These are phyloP conservation scores for Fusarium sp. DNA, from an alignment of 2,329 filamentous ascomycete genomes.

Conservation along the genomic window DNA sequence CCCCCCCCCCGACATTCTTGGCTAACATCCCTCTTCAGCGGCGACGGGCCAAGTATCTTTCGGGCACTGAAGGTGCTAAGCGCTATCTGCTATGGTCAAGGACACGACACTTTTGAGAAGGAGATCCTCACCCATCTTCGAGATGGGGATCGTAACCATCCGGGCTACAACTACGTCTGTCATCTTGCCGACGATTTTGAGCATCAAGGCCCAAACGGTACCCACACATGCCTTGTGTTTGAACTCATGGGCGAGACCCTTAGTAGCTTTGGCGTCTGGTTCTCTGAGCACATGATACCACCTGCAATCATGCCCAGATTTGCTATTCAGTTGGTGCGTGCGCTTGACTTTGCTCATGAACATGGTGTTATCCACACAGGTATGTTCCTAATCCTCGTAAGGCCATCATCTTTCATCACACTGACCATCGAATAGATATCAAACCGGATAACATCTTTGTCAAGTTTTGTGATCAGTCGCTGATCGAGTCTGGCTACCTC, in stretches of 20 bases:
- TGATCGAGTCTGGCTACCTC: conserved; percentile 27
- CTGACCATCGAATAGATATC: conserved; percentile 24
- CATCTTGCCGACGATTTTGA: conserved; percentile 40
- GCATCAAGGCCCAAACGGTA: conserved; percentile 45
- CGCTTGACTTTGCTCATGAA: conserved; percentile 34
- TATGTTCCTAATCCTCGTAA: not conserved
- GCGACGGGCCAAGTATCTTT: conserved; percentile 11
- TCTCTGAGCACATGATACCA: conserved; percentile 21
- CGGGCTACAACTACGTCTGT: conserved; percentile 16
- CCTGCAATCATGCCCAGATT: conserved; percentile 20
- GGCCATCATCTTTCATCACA: not conserved
- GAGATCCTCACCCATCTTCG: conserved; percentile 31
- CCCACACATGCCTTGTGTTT: conserved; percentile 45
- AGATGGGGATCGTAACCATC: not conserved
- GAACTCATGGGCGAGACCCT: conserved; percentile 45
- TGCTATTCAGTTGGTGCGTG: conserved; percentile 27
- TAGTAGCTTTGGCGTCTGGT: conserved; percentile 27
- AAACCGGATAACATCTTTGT: conserved; percentile 39
- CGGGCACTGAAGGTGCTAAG: conserved; percentile 43
- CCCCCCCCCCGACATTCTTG: not conserved
- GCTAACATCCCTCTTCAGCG: not conserved
- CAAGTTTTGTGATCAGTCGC: conserved; percentile 23
- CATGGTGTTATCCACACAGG: conserved; percentile 37
- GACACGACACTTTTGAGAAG: conserved; percentile 27
- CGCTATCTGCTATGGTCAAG: conserved; percentile 21